Base-by-base conservation (phyloP, 371 early-diverging fungal species). In the Aphelidium insulamus region DNA sequence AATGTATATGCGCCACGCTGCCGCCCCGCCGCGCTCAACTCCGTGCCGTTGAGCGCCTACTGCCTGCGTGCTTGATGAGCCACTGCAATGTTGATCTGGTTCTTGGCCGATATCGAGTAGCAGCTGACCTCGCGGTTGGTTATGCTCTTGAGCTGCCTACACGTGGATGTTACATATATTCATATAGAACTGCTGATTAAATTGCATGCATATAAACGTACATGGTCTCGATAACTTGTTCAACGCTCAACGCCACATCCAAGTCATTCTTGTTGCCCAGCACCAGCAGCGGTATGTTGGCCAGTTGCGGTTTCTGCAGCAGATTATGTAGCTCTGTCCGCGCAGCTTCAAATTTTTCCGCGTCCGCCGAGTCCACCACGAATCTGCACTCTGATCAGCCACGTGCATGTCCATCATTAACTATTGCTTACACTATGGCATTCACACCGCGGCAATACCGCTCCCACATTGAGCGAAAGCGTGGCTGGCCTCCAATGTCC, bases 231-330 rank as follows among this genome's bases (percentile, higher is more conserved):
- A 95, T 83, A 25, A 97, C 57, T 45, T 88, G 69, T 12, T 94
- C 86, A 2, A 82, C 91, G 2, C 67, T 66, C 39, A 90, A 52
- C 17, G 94, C 85, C 10, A 66, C 71, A n/a, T 74, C 69, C 40
- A 94, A 53, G 55, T 98, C 98, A 48, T 94, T 97, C 67, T 98
- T 97, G 54, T 97, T 97, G n/a, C 92, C 98, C 18, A 97, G 66
- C 21, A 98, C 87, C 31, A 98, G 67, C 19, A 95, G 74, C 6
- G 97, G 97, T 27, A 94, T 91, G 40, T 69, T 76, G 4, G 75
- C 69, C 34, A 94, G 59, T 46, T 77, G 77, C 15, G 88, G 85
- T 46, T 85, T 85, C 37, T 86, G 85, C 38, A 95, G 52, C 28
- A 95, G 48, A 32, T 59, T 72, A 55, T 81, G 76, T 20, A 95